These are phyloP conservation scores for Populus simonii DNA, from an alignment of 345 rosid genomes.

Conservation along the genomic window DNA sequence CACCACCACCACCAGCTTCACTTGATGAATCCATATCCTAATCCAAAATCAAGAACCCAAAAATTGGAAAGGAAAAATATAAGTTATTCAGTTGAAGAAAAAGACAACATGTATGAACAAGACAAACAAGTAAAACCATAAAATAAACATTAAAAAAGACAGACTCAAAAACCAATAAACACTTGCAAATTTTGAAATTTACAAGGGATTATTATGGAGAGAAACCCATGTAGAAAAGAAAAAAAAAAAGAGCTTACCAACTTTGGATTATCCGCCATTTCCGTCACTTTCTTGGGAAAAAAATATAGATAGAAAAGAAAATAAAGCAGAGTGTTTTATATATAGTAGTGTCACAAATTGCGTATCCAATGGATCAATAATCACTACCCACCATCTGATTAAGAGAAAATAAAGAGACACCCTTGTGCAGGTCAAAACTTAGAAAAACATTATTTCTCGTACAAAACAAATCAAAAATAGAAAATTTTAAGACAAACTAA, in stretches of 20 bases:
- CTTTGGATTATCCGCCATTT: slow-evolving; percentile 54
- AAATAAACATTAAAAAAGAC: not conserved
- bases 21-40: slow-evolving; percentile 6
- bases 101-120: not conserved
- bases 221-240: slow-evolving; percentile 12
- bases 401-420: not conserved
- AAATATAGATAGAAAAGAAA: not conserved
- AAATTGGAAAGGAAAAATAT: not conserved
- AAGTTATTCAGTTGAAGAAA: not conserved
- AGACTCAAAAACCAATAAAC: slow-evolving; percentile 26
- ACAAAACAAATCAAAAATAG: not conserved
- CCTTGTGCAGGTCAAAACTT: slow-evolving; percentile 24
- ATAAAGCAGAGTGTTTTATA: not conserved
- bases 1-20: not conserved
- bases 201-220: not conserved
- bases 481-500: not conserved
- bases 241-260: slow-evolving; percentile 30
- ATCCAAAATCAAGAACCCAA: not conserved
- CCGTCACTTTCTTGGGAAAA: slow-evolving; percentile 32
- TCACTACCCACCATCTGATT: slow-evolving; percentile 22
- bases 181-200: slow-evolving; percentile 5
- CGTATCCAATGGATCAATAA: slow-evolving; percentile 26
- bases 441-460: not conserved
- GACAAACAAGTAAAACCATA: slow-evolving; percentile 2
- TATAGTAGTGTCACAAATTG: slow-evolving; percentile 10